Evolutionary conservation across 164 flowering plant genomes (phyloP).

Genomic region (Stephania cephalantha): DNA sequence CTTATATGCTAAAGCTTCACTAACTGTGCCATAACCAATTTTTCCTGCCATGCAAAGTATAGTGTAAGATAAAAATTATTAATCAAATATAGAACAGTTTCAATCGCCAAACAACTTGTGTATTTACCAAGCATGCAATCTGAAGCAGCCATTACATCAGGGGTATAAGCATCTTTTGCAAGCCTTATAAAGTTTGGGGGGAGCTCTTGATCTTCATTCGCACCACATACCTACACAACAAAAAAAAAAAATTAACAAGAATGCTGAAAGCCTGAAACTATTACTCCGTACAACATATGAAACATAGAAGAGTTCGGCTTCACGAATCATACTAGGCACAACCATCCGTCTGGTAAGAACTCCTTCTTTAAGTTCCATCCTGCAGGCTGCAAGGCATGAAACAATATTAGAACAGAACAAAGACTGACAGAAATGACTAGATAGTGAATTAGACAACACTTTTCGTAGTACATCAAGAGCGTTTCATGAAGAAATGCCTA

Average conservation of each 20-base stretch:
- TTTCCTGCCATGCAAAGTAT: slow-evolving; percentile 48
- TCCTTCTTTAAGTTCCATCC: slow-evolving; percentile 88
- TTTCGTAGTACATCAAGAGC: no score
- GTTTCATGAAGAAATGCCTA: no score
- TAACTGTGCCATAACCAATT: slow-evolving; percentile 96
- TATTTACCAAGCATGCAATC: slow-evolving; percentile 95
- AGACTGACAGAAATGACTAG: not conserved
- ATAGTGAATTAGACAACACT: not conserved
- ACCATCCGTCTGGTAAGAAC: slow-evolving; percentile 80
- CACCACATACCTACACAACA: slow-evolving; percentile 76
- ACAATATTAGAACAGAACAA: slow-evolving; percentile 5
- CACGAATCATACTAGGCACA: slow-evolving; percentile 61
- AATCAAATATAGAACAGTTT: not conserved
- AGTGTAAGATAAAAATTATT: not conserved
- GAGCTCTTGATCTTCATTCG: slow-evolving; percentile 71
- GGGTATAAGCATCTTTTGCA: slow-evolving; percentile 85
- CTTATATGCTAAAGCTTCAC: slow-evolving; percentile 92
- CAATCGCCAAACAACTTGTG: slow-evolving; percentile 3
- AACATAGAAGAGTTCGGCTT: not conserved
- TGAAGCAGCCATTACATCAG: slow-evolving; percentile 91
- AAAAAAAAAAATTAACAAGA: slow-evolving; percentile 1
- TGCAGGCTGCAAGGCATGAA: slow-evolving; percentile 57
- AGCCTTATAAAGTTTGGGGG: slow-evolving; percentile 85
- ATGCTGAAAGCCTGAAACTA: not conserved
- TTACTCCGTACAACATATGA: not conserved